phyloP scores from a whole-genome alignment of 208 protist genomes.

The Crithidia sp. region DNA sequence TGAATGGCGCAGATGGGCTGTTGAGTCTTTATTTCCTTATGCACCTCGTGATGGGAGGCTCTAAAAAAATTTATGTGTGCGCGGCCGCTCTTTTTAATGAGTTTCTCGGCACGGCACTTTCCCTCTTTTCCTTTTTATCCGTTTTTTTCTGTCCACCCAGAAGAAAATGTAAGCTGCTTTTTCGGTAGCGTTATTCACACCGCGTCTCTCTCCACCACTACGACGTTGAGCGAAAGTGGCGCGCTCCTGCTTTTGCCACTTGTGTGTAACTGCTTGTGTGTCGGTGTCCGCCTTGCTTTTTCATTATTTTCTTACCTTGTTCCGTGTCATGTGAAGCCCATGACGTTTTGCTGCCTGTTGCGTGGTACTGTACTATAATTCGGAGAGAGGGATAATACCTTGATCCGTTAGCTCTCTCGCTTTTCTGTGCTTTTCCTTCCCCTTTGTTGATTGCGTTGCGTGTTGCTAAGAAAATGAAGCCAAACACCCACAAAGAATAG shows the following conservation, averaged over 20 bases:
- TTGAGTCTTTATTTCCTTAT: too few species aligned
- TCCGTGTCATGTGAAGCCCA: not conserved
- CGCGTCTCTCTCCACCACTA: not conserved
- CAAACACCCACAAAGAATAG: not conserved
- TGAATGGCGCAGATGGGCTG: too few species aligned
- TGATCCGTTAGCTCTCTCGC: not conserved
- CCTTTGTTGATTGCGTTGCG: constrained; percentile 3
- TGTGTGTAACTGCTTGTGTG: not conserved
- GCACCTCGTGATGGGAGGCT: too few species aligned
- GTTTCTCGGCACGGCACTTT: too few species aligned
- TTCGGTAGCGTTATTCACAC: too few species aligned
- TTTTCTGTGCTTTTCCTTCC: constrained; percentile 8
- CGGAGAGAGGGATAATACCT: not conserved
- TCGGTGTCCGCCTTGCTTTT: not conserved
- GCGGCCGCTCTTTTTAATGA: too few species aligned
- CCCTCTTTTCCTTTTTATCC: too few species aligned
- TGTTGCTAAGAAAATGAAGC: not conserved
- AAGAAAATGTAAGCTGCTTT: too few species aligned
- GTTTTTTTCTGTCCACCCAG: too few species aligned
- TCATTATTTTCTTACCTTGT: not conserved
- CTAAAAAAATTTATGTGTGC: too few species aligned
- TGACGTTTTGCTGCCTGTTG: not conserved
- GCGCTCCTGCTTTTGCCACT: not conserved
- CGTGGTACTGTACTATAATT: not conserved
- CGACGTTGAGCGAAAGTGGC: not conserved